A percentile compares a stretch with the other conserved stretches of the same genome.
These are phyloP conservation scores for Cordyceps sp. DNA, from an alignment of 2,329 filamentous ascomycete genomes.

Conservation along the genomic window DNA sequence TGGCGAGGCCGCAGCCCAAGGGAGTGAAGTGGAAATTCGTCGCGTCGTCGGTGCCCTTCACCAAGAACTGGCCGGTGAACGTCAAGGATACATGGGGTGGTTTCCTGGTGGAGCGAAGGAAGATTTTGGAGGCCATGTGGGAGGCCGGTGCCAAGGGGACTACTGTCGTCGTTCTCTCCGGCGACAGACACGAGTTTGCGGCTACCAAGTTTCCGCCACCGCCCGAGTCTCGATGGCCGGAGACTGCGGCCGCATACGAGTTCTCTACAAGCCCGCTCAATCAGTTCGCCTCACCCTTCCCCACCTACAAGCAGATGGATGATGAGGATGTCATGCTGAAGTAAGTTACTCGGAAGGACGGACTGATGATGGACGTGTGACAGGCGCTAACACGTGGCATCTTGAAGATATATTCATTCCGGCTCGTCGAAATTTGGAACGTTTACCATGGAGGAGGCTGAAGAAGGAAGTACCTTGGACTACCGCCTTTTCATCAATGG, in stretches of 20 bases:
- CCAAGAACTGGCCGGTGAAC: conserved; percentile 91
- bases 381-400: conserved; percentile 1
- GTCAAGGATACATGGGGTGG: conserved; percentile 87
- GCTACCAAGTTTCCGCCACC: conserved; percentile 65
- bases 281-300: conserved; percentile 81
- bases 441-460: conserved; percentile 52
- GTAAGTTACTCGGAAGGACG: conserved; percentile 41
- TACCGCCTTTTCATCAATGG: conserved; percentile 78
- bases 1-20: conserved; percentile 52
- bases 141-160: conserved; percentile 57
- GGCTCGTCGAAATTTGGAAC: conserved; percentile 78
- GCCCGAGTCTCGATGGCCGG: conserved; percentile 41
- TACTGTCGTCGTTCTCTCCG: conserved; percentile 71
- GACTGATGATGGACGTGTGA: neutral
- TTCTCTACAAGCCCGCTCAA: conserved; percentile 83
- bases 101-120: conserved; percentile 64
- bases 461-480: conserved; percentile 51
- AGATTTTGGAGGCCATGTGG: conserved; percentile 85
- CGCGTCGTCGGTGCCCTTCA: conserved; percentile 82
- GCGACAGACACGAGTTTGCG: conserved; percentile 93
- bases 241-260: conserved; percentile 59
- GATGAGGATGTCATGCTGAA: conserved; percentile 71
- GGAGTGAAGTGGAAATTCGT: conserved; percentile 91
- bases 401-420: conserved; percentile 52
- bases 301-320: conserved; percentile 70